Evolutionary conservation across 352 stramenopile species (phyloP), one percentile per base, ranked within the genome.

Genomic region (Globisporangium apiculatum): DNA sequence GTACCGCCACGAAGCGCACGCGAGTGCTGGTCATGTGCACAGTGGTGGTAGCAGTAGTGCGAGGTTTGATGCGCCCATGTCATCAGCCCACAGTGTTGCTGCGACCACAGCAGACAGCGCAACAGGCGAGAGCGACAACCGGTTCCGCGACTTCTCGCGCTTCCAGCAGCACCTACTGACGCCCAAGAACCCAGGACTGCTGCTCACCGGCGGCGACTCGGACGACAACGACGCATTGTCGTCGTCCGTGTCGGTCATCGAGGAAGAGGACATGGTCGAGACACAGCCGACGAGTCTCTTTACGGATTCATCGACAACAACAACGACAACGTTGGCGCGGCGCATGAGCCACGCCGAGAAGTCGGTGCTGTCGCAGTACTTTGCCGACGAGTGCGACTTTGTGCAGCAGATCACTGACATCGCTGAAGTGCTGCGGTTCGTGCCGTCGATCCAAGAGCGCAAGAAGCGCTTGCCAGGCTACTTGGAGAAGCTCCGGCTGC

Each of bases 381-480:
- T 94, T 58, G 79, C 76, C 10, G 84, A 92, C 50, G 84, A 96
- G 60, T 92, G 86, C 52, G 78, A 91, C 53, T 96, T 96, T 55
- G 86, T 96, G 7, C 73, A 95, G 67, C 85, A 94, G 55, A 89
- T 96, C 51, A 96, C 86, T 2, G 82, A 91, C 51, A 91, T 95
- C 59, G 81, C 86, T 0, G 86, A 96, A 53, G 69, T 72, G 3
- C 61, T 96, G 48, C 83, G 87, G 4, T 93, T 94, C 42, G 79
- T 96, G n/a, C 75, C 83, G 11, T 83, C 78, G 40, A 73, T 91
- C 55, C 66, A 81, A 35, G 82, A 95, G 38, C 76, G 87, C 9
- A 95, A 94, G 62, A 76, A 87, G 49, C 76, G 82, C 1, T 60
- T 96, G 18, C 79, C 83, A 0, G 82, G 73, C 7, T 88, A 95